Evolutionary conservation across 257 asterid genomes (phyloP), one percentile per base, ranked within the genome.

Genomic region (Solanum gracilifrons): DNA sequence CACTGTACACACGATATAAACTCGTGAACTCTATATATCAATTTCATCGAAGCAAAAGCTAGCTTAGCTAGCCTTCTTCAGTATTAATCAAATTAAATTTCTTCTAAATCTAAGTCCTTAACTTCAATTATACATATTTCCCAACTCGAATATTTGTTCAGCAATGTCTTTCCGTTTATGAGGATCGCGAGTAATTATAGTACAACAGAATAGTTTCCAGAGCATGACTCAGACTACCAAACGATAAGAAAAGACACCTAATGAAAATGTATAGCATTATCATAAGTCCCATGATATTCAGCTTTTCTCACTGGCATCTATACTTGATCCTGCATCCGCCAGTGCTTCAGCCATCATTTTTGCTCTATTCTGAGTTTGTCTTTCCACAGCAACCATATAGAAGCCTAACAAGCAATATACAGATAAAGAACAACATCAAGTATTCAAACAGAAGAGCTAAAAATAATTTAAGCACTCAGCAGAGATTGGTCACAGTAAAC

Each of bases 301-400:
- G 48, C 86, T 73, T 89, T 90, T 90, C 69, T 93, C 90, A 79
- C 90, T 93, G 55, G 85, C 85, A 23, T 91, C 91, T 79, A 90
- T 89, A 77, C 91, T 91, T 12, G 93, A 85, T 87, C 90, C 95
- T 31, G 92, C 95, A 87, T 92, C 96, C 84, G 90, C 91, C 91
- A 93, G 82, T 29, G 94, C 86, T 88, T 90, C 94, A 20, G 95
- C 94, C 94, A 93, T 92, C 95, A 88, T 91, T 89, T 90, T 95
- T 82, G 88, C 95, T 92, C 98, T 90, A 89, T 97, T 95, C 89
- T 95, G 93, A 83, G 88, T 43, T 92, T 97, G 98, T 71, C 98
- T 93, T 85, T 97, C 98, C 48, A 92, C 98, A 33, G 92, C 93
- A 60, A 95, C 99, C 98, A 97, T 95, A 88, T 97, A 97, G 37